phyloP scores from a whole-genome alignment of 371 early-diverging fungal genomes.

The Capillidium heterosporum region DNA sequence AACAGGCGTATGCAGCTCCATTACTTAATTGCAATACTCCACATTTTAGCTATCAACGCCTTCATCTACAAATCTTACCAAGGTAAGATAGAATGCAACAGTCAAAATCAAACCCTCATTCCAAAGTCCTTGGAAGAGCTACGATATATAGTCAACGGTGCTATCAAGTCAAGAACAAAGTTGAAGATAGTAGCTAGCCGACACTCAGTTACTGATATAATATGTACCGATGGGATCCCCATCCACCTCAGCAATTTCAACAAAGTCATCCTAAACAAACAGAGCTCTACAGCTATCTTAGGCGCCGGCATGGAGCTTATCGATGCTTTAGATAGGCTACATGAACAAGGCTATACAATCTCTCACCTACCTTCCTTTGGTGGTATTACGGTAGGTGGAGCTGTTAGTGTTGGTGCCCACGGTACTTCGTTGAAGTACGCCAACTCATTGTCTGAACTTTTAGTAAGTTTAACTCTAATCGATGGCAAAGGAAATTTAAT shows the following conservation, averaged over 20 bases:
- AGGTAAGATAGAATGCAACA: background rate
- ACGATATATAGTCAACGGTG: too few relatives aligned
- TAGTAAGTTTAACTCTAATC: background rate
- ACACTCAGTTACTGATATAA: background rate
- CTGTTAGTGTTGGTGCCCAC: background rate
- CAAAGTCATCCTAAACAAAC: too few relatives aligned
- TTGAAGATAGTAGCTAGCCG: background rate
- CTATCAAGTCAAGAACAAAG: background rate
- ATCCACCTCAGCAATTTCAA: too few relatives aligned
- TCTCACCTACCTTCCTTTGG: background rate
- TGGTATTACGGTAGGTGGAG: slow-evolving; percentile 1
- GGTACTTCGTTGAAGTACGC: background rate
- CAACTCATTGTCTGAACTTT: background rate
- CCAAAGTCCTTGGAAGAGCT: too few relatives aligned
- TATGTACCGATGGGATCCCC: background rate
- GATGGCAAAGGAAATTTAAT: background rate
- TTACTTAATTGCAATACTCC: too few relatives aligned
- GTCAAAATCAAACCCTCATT: background rate
- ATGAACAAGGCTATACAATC: background rate
- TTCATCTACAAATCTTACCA: background rate
- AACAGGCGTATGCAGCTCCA: too few relatives aligned
- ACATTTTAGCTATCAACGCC: too few relatives aligned
- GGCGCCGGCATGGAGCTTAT: too few relatives aligned
- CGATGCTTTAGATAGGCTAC: background rate
- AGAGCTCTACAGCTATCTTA: too few relatives aligned